Conservation (phyloP, 495 filamentous ascomycete genomes). For the Glutinoglossum americanum region DNA sequence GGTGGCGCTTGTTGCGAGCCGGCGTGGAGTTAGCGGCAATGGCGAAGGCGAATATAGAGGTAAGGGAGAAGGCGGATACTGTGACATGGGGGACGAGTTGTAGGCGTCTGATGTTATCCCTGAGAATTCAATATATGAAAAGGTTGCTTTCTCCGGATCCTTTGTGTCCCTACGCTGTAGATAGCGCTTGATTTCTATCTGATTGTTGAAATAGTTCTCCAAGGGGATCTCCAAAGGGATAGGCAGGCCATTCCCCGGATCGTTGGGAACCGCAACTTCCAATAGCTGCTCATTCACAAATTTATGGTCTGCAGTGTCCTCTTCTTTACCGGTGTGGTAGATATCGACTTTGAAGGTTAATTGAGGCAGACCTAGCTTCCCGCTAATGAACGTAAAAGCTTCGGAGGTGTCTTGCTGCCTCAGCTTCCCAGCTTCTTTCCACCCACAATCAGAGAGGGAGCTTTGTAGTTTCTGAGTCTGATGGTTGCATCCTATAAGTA, state of each 20-base stretch:
- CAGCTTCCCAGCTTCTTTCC: conserved; percentile 55
- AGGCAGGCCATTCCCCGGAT: conserved; percentile 32
- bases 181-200: conserved; percentile 72
- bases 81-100: neutral
- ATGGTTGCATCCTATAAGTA: neutral
- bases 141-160: conserved; percentile 26
- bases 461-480: conserved; percentile 71
- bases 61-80: conserved; percentile 12
- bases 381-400: conserved; percentile 86
- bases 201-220: conserved; percentile 86
- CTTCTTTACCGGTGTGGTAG: conserved; percentile 71
- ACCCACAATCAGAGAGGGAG: conserved; percentile 69
- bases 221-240: conserved; percentile 77
- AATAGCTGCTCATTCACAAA: conserved; percentile 78
- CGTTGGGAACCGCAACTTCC: conserved; percentile 65
- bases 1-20: neutral
- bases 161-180: conserved; percentile 39
- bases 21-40: conserved; percentile 5
- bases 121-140: conserved; percentile 35
- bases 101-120: conserved; percentile 24
- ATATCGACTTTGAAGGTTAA: conserved; percentile 88
- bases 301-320: conserved; percentile 72
- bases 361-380: conserved; percentile 65
- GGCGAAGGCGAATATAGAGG: conserved; percentile 20
- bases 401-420: conserved; percentile 88